Evolutionary conservation across 169 alveolate species (phyloP), one percentile per base, ranked within the genome.

Genomic region (Eimeria tenella): DNA sequence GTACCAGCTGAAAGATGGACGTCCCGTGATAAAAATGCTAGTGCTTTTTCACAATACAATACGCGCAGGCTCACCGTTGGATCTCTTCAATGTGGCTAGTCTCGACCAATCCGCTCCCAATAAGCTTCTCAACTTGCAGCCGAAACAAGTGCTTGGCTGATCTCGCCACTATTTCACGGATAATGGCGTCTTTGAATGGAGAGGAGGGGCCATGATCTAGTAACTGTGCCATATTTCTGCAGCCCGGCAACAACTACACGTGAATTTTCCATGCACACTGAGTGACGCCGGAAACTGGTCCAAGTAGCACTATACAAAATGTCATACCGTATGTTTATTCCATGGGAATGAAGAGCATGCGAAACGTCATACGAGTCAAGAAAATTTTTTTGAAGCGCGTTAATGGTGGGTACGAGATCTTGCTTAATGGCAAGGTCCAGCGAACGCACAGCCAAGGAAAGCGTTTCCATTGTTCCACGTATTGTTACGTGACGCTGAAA

Each of bases 121-220:
- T 84, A 49, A 92, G 95, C 21, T 73, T 63, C 31, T 92, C 95
- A 56, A 92, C 63, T 75, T 92, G 95, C 79, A 63, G 71, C 42
- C 88, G 86, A 56, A 92, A 92, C 31, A 92, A 86, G 58, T 60
- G 95, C 90, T 92, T 92, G 21, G 95, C 91, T 11, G 95, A 86
- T 68, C 95, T 62, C 49, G 95, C 95, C 55, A 92, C 60, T 42
- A 92, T 77, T 65, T 92, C 95, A 15, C 95, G 95, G 53, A 92
- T 75, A 21, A 65, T 53, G 63, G 95, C 91, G 63, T 82, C 95
- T 21, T 77, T 82, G 56, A 92, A 92, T 70, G 89, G 92, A 42
- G 68, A 50, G 17, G 92, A 91, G 8, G 95, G 86, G n/a, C 58
- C 74, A 6, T 68, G 86, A 11, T 23, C 55, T 31, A 79, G 70